Evolutionary conservation across 495 filamentous ascomycete genomes (phyloP).

Genomic region (Aspergillus bridgeri): DNA sequence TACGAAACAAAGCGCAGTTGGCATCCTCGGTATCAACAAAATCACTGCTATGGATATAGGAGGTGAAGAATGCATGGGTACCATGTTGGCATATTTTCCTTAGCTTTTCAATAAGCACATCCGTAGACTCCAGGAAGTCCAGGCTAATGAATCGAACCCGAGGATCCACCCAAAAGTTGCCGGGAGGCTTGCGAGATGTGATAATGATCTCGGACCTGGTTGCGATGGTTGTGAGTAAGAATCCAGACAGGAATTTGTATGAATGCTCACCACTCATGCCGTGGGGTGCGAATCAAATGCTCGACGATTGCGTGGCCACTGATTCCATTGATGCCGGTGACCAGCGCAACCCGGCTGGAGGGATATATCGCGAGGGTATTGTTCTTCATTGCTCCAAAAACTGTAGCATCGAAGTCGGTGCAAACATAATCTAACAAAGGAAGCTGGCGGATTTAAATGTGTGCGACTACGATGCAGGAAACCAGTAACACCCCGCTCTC

Average conservation of each 20-base stretch:
- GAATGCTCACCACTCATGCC: conserved; percentile 23
- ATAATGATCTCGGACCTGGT: conserved; percentile 19
- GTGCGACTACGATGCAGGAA: too few species aligned
- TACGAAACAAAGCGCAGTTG: conserved; percentile 22
- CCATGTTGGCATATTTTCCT: conserved; percentile 13
- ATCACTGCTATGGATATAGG: conserved; percentile 25
- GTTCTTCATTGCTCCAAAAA: too few species aligned
- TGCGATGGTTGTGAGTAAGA: too few species aligned
- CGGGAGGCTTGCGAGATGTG: conserved; percentile 21
- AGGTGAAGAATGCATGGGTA: conserved; percentile 27
- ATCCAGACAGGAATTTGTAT: too few species aligned
- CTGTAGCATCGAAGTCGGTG: too few species aligned
- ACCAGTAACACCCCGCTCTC: too few species aligned
- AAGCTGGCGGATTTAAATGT: too few species aligned
- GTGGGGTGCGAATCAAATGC: conserved; percentile 15
- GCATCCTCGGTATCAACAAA: conserved; percentile 3
- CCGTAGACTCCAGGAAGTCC: conserved; percentile 8
- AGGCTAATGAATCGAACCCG: conserved; percentile 25
- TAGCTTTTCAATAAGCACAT: conserved; percentile 9
- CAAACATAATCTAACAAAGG: too few species aligned
- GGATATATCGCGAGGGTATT: too few species aligned
- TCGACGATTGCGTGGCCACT: conserved; percentile 26
- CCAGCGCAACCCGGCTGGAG: conserved; percentile 20
- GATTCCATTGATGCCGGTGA: conserved; percentile 31
- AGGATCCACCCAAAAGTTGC: conserved; percentile 11